Evolutionary conservation across 345 rosid species (phyloP).

Genomic region (Aethionema arabicum): DNA sequence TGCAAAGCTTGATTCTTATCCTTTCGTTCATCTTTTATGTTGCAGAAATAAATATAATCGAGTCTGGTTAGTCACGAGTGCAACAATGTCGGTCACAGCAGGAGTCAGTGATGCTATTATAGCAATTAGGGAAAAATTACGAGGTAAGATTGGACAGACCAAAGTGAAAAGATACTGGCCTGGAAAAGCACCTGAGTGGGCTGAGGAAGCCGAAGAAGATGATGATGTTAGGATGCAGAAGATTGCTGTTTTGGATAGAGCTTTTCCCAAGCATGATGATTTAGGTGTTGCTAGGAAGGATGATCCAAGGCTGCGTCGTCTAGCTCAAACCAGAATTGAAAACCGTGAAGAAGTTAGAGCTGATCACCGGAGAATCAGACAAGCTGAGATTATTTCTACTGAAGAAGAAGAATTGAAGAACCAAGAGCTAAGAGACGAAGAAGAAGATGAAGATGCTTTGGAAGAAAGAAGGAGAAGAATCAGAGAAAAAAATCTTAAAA

Average conservation of each 20-base stretch:
- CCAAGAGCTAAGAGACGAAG: constrained; percentile 47
- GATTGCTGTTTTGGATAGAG: constrained; percentile 51
- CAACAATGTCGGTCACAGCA: constrained; percentile 68
- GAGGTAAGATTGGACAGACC: constrained; percentile 67
- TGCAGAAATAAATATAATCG: constrained; percentile 9
- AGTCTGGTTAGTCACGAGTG: not conserved
- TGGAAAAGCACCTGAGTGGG: constrained; percentile 78
- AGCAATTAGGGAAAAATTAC: constrained; percentile 67
- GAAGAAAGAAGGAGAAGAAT: constrained; percentile 60
- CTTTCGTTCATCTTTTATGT: not conserved
- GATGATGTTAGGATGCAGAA: constrained; percentile 55
- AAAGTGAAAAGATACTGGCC: constrained; percentile 81
- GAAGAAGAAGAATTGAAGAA: constrained; percentile 56
- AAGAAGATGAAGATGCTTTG: constrained; percentile 66
- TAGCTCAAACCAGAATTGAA: constrained; percentile 57
- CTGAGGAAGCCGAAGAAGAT: constrained; percentile 63
- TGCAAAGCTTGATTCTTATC: constrained; percentile 14
- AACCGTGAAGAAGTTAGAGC: constrained; percentile 71
- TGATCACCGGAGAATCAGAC: constrained; percentile 59
- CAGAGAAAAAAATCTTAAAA: constrained; percentile 51
- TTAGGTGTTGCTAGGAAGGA: constrained; percentile 43
- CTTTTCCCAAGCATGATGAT: constrained; percentile 49
- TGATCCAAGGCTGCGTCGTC: constrained; percentile 69
- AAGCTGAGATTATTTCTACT: constrained; percentile 62
- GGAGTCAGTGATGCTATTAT: constrained; percentile 62